Evolutionary conservation across 192 early-diverging fungal species (phyloP).

Genomic region (Backusella sp.): DNA sequence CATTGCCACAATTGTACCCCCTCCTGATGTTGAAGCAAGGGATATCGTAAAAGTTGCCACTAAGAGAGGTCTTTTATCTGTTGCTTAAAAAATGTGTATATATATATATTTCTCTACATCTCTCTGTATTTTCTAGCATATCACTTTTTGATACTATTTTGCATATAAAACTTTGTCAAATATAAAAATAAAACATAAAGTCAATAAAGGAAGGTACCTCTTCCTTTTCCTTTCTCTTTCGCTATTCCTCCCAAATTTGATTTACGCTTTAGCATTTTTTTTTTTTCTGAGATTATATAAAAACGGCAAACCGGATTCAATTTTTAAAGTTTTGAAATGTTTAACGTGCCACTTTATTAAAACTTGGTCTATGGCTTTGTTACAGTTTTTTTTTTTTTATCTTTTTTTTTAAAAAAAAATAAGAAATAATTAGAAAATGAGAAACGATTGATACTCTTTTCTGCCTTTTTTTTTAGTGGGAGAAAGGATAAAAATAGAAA

Average conservation of each 20-base stretch:
- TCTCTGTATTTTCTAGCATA: neutral
- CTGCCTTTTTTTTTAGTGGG: neutral
- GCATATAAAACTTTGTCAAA: neutral
- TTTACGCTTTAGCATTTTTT: neutral
- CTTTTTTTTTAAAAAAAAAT: neutral
- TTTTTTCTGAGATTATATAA: constrained; percentile 3
- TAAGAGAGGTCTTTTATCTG: neutral
- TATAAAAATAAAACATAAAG: neutral
- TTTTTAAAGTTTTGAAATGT: neutral
- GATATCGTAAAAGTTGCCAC: neutral
- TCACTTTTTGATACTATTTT: neutral
- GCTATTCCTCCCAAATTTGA: neutral
- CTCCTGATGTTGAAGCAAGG: neutral
- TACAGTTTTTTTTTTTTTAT: neutral
- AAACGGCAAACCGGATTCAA: neutral
- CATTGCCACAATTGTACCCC: constrained; percentile 23
- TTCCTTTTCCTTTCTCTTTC: neutral
- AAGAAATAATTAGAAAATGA: neutral
- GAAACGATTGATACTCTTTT: neutral
- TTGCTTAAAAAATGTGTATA: neutral
- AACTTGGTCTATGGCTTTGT: neutral
- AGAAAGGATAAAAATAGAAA: neutral
- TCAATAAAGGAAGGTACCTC: neutral
- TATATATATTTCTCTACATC: neutral
- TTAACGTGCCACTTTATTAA: neutral